A percentile compares a stretch with the other conserved stretches of the same genome.
These are phyloP conservation scores for Elsinoe fawcettii DNA, from an alignment of 2,329 filamentous ascomycete genomes.

Conservation along the genomic window DNA sequence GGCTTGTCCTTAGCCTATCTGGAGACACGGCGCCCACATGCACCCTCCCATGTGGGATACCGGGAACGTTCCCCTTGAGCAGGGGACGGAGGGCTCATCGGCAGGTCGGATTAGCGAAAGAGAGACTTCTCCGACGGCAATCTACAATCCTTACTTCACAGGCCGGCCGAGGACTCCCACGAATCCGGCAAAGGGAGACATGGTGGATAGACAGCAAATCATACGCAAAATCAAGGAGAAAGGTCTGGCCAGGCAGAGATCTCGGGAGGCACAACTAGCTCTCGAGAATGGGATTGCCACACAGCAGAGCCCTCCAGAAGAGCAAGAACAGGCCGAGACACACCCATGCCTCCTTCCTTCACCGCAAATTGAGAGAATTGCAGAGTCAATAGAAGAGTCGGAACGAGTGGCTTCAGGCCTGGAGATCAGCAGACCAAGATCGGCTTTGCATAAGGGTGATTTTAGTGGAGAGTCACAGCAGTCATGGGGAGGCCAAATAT, in stretches of 20 bases:
- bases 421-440: conserved; percentile 74
- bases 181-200: conserved; percentile 23
- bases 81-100: conserved; percentile 21
- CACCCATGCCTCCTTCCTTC: conserved; percentile 10
- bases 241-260: conserved; percentile 7
- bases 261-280: conserved; percentile 1
- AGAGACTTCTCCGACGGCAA: conserved; percentile 19
- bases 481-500: neutral
- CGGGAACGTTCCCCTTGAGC: conserved; percentile 16
- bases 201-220: conserved; percentile 61
- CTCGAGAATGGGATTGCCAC: conserved; percentile 24
- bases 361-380: conserved; percentile 22
- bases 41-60: neutral
- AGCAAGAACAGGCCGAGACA: neutral
- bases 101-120: conserved; percentile 4
- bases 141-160: conserved; percentile 32
- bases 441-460: conserved; percentile 58
- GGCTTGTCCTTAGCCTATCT: neutral
- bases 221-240: conserved; percentile 71
- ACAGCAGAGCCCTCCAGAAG: neutral
- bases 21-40: neutral
- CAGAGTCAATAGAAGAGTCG: neutral
- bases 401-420: conserved; percentile 29
- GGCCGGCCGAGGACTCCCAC: conserved; percentile 27
- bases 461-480: conserved; percentile 44